phyloP scores from a whole-genome alignment of 1,139 yeast species.

The Lipomyces yarrowii region DNA sequence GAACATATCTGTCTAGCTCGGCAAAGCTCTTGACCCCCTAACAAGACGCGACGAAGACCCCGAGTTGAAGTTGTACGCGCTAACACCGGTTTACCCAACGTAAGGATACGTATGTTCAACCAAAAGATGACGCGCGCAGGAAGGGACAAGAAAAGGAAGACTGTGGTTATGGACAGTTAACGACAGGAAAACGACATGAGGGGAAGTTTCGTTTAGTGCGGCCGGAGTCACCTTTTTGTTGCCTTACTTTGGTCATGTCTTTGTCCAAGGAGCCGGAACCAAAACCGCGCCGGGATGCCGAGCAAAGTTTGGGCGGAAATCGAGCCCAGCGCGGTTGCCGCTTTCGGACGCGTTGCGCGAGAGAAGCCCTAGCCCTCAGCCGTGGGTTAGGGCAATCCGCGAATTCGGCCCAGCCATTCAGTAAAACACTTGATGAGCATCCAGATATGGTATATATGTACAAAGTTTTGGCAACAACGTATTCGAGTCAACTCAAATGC shows the following conservation, averaged over 20 bases:
- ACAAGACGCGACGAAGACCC: not conserved
- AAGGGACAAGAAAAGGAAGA: not conserved
- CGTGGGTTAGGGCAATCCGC: not conserved
- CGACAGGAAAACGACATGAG: not conserved
- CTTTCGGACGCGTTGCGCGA: not conserved
- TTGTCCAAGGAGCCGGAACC: too few relatives aligned
- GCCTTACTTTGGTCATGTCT: not conserved
- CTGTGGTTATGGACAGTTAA: not conserved
- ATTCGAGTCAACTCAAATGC: too few relatives aligned
- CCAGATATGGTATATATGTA: not conserved
- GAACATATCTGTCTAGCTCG: not conserved
- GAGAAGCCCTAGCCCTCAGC: not conserved
- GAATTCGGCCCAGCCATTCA: not conserved
- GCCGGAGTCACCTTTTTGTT: not conserved
- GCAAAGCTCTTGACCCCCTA: not conserved
- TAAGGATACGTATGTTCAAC: not conserved
- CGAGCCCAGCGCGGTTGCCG: not conserved
- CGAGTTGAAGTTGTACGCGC: not conserved
- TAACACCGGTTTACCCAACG: not conserved
- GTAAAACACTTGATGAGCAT: too few relatives aligned
- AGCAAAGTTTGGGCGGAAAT: too few relatives aligned
- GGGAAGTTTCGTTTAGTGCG: too few relatives aligned
- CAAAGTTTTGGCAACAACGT: not conserved
- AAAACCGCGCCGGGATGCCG: too few relatives aligned
- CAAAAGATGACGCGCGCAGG: not conserved